Evolutionary conservation across 441 rosid species (phyloP).

Genomic region (Brassica balearica): DNA sequence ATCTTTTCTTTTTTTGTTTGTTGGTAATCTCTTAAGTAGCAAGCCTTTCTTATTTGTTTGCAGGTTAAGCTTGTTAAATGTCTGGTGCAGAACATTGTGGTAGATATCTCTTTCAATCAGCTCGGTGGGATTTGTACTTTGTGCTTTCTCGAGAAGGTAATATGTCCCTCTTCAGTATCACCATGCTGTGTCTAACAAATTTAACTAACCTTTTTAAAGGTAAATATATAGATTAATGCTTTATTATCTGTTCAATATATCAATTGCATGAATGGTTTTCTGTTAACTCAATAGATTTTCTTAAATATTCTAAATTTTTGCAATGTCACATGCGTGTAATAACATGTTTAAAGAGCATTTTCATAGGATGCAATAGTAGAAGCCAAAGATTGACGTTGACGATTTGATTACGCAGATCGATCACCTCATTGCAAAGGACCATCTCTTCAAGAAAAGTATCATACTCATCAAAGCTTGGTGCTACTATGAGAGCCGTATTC

Average conservation of each 20-base stretch:
- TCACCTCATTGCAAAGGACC: conserved; percentile 72
- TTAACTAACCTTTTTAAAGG: conserved; percentile 16
- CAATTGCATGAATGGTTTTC: background rate
- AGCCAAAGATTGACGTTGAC: conserved; percentile 12
- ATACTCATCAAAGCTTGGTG: conserved; percentile 94
- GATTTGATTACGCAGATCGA: conserved; percentile 60
- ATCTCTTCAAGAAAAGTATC: conserved; percentile 88
- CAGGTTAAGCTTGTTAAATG: conserved; percentile 97
- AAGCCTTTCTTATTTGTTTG: conserved; percentile 30
- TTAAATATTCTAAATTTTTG: conserved; percentile 14
- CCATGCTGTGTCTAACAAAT: conserved; percentile 32
- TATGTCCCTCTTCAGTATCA: conserved; percentile 29
- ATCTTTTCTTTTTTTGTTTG: background rate
- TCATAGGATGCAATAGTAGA: conserved; percentile 1
- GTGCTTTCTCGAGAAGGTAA: conserved; percentile 93
- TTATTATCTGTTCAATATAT: conserved; percentile 1
- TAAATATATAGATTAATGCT: conserved; percentile 7
- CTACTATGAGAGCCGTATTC: conserved; percentile 93
- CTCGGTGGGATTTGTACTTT: conserved; percentile 86
- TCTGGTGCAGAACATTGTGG: conserved; percentile 85
- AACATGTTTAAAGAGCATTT: conserved; percentile 16
- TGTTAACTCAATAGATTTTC: conserved; percentile 1
- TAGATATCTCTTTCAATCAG: conserved; percentile 93
- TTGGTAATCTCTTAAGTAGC: conserved; percentile 15
- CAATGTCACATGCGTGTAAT: background rate